Conservation (phyloP, 2,329 filamentous ascomycete genomes). For the Colletotrichum godetiae region DNA sequence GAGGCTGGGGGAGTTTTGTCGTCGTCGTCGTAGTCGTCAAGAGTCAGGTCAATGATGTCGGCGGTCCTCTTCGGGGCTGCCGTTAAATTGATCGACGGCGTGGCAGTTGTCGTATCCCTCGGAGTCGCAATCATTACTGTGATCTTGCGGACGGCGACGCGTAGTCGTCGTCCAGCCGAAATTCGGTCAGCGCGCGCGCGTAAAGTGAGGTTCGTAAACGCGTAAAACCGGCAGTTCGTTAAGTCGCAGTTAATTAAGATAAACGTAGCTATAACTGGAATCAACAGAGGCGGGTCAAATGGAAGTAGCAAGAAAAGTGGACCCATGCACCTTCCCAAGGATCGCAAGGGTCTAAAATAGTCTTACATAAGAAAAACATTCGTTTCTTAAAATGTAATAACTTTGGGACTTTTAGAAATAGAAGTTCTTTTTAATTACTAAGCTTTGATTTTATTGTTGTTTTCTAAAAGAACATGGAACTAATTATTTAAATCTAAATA, state of each 20-base stretch:
- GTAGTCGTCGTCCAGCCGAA: background rate
- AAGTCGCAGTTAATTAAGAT: background rate
- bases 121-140: background rate
- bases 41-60: slow-evolving; percentile 44
- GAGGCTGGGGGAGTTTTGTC: slow-evolving; percentile 16
- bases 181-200: background rate
- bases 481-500: too few relatives aligned
- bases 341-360: background rate
- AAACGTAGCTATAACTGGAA: background rate
- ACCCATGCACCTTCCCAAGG: fast-evolving
- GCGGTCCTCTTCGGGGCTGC: background rate
- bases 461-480: too few relatives aligned
- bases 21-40: slow-evolving; percentile 24
- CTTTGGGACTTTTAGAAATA: too few relatives aligned
- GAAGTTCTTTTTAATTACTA: too few relatives aligned
- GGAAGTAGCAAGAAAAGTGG: background rate
- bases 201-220: background rate
- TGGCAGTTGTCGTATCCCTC: background rate
- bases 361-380: background rate
- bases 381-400: background rate
- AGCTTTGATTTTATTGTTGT: too few relatives aligned
- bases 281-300: background rate
- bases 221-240: background rate
- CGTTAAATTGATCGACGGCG: background rate
- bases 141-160: background rate